phyloP scores from a whole-genome alignment of 257 asterid genomes.

The Solanum chilense region DNA sequence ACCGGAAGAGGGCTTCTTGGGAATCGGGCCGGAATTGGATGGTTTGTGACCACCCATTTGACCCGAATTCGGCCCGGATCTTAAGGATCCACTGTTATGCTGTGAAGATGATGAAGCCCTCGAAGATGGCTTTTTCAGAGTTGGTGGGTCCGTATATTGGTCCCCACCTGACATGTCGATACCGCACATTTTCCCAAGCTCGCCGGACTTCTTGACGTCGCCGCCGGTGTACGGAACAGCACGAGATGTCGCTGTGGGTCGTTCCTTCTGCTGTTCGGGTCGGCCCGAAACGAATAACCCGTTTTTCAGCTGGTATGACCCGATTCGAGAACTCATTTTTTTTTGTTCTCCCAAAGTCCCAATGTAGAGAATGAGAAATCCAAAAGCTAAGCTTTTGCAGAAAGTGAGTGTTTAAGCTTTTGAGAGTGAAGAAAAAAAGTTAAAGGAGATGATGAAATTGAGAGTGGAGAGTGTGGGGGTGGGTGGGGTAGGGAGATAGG shows the following conservation, averaged over 20 bases:
- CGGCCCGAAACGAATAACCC: slow-evolving; percentile 77
- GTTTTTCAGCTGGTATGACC: slow-evolving; percentile 65
- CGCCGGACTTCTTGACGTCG: slow-evolving; percentile 71
- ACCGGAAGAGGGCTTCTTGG: slow-evolving; percentile 49
- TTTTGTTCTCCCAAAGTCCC: background rate
- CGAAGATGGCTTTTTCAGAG: slow-evolving; percentile 43
- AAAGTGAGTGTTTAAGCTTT: background rate
- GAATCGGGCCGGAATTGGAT: slow-evolving; percentile 39
- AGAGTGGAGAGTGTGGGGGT: background rate
- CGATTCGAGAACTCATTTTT: slow-evolving; percentile 66
- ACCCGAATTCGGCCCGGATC: slow-evolving; percentile 87
- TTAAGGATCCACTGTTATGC: slow-evolving; percentile 70
- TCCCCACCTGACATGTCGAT: slow-evolving; percentile 42
- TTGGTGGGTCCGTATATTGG: slow-evolving; percentile 21
- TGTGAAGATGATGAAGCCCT: slow-evolving; percentile 46
- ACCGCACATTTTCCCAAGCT: slow-evolving; percentile 87
- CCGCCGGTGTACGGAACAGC: slow-evolving; percentile 87
- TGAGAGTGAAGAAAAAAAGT: background rate
- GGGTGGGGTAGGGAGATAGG: background rate
- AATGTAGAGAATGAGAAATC: background rate
- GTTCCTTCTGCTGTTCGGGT: slow-evolving; percentile 62
- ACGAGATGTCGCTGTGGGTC: slow-evolving; percentile 48
- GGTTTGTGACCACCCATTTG: slow-evolving; percentile 10
- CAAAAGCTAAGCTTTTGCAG: background rate
- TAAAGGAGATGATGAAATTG: background rate